These are phyloP conservation scores for Nasturtium officinale DNA, from an alignment of 345 rosid genomes.

Conservation along the genomic window DNA sequence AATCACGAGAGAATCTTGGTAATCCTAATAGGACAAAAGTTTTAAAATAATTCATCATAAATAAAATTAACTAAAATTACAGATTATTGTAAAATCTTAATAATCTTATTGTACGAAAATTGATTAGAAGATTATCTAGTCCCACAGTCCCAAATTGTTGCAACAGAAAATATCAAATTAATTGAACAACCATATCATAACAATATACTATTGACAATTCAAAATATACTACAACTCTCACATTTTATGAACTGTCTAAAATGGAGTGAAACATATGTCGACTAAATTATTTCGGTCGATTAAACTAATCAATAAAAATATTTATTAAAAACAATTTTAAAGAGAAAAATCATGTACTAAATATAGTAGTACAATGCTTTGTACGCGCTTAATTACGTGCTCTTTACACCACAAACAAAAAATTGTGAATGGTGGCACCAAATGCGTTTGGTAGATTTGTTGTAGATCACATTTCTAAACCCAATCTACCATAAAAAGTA, in stretches of 20 bases:
- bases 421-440: conserved; percentile 23
- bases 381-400: background rate
- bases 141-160: background rate
- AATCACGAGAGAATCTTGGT: conserved; percentile 27
- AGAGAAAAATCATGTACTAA: background rate
- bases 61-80: no score
- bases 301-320: background rate
- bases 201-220: background rate
- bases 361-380: background rate
- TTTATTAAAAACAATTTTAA: background rate
- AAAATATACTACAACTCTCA: background rate
- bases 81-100: background rate
- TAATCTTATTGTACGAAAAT: background rate
- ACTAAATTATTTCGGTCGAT: background rate
- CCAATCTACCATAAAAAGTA: conserved; percentile 23
- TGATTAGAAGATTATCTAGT: background rate
- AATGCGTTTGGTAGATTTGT: conserved; percentile 33
- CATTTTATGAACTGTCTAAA: background rate
- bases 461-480: conserved; percentile 26
- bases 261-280: background rate
- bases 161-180: background rate
- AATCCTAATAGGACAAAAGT: conserved; percentile 6
- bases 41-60: background rate
- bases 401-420: background rate
- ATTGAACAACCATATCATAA: background rate